Base-by-base conservation (phyloP, 2,329 filamentous ascomycete species). In the Hirsutella thompsonii region DNA sequence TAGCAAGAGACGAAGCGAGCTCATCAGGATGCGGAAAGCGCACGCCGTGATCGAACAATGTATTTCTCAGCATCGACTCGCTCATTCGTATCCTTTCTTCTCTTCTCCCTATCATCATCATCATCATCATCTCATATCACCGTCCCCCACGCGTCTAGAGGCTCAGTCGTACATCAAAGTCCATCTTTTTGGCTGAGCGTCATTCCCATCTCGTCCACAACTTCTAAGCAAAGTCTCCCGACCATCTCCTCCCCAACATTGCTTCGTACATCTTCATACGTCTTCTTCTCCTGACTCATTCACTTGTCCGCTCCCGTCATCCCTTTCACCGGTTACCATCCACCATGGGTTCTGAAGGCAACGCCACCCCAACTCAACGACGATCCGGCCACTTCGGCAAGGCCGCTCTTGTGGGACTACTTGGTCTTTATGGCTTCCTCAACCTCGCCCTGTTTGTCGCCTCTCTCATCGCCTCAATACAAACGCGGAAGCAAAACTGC, bases 371-470 rank as follows among this genome's bases (percentile, higher is more conserved):
- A 32, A 16, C 36, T 21, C 20, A 38, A 2, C 30, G 36, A n/a
- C n/a, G n/a, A n/a, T n/a, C n/a, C n/a, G n/a, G n/a, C n/a, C n/a
- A n/a, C 8, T 14, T 43, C 28, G 26, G 36, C 42, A 47, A 44
- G 21, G 6, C 33, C 10, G 5, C 48, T 20, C 47, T 56, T 36
- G 29, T 38, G 5, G 9, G 33, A 2, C 43, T 52, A 8, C 39
- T 55, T 8, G 36, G 26, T 32, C n/a, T 52, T 38, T 55, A 54
- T 36, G 37, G 26, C 30, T 1, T 52, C 8, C 36, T 38, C 36
- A 55, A 50, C 40, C 38, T 55, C 13, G 9, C 47, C 29, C 49
- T 56, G 33, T 37, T 49, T 40, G 26, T 50, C 23, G 33, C 54
- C 26, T 39, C 46, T 9, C 18, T 44, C 6, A 19, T 47, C 16